Percentiles rank a stretch among this genome's conserved stretches.
phyloP scores from a whole-genome alignment of 108 stramenopile genomes.

The Conticribra weissflogii region DNA sequence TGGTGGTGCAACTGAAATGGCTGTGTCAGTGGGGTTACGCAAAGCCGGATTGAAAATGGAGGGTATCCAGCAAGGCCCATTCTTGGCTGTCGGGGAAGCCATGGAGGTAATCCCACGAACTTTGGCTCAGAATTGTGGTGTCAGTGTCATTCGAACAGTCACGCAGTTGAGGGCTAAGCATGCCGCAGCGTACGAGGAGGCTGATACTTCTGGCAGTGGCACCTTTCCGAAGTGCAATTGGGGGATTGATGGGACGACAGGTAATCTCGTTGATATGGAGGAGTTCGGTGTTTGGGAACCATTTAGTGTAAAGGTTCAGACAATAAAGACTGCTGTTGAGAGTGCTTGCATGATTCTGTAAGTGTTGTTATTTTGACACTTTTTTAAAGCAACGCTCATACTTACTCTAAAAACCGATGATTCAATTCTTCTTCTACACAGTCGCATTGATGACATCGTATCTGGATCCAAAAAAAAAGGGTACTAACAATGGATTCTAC shows the following conservation, averaged over 20 bases:
- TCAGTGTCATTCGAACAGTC: slow-evolving; percentile 96
- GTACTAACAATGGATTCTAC: slow-evolving; percentile 28
- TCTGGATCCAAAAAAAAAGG: slow-evolving; percentile 91
- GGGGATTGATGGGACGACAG: slow-evolving; percentile 96
- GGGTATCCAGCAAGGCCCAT: slow-evolving; percentile 94
- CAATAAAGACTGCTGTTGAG: slow-evolving; percentile 99
- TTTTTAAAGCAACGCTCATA: slow-evolving; percentile 8
- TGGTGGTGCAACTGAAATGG: slow-evolving; percentile 99
- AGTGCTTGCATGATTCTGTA: slow-evolving; percentile 95
- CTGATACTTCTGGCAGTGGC: slow-evolving; percentile 40
- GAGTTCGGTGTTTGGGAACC: slow-evolving; percentile 99
- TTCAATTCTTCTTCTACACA: slow-evolving; percentile 21
- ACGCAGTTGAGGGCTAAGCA: slow-evolving; percentile 97
- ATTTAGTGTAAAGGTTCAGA: slow-evolving; percentile 99
- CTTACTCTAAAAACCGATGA: not conserved
- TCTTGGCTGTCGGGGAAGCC: slow-evolving; percentile 95
- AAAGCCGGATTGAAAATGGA: slow-evolving; percentile 75
- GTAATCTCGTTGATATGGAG: slow-evolving; percentile 96
- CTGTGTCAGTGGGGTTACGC: slow-evolving; percentile 90
- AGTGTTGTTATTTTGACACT: slow-evolving; percentile 26
- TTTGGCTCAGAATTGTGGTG: slow-evolving; percentile 98
- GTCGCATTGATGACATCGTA: slow-evolving; percentile 99
- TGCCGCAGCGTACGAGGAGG: slow-evolving; percentile 76
- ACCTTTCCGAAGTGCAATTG: slow-evolving; percentile 72
- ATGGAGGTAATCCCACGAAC: slow-evolving; percentile 99